Base-by-base conservation (phyloP, 768 basidiomycete genomes). In the Cubamyces sp. region DNA sequence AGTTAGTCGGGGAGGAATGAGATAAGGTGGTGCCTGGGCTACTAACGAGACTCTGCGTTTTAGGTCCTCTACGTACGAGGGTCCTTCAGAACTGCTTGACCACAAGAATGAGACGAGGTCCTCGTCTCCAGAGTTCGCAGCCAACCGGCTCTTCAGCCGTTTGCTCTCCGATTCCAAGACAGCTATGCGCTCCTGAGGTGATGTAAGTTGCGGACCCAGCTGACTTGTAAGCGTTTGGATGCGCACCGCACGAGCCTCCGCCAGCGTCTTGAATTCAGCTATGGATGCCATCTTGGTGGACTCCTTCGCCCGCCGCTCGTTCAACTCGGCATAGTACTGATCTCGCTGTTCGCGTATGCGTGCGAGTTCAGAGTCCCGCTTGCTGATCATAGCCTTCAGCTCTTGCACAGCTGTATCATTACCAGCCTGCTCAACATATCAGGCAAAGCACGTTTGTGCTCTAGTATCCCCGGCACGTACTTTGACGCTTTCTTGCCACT, bases 271-370 rank as follows among this genome's bases (percentile, higher is more conserved):
- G 53, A 86, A 80, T 71, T 95, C 88, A 54, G 87, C 81, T 9
- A 82, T 68, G 12, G 87, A 85, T 8, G 83, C 76, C 34, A 81
- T 66, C 71, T 86, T 90, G 51, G 83, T 76, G 50, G 70, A 68
- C 34, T 92, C 90, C 66, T 83, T 85, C 25, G 84, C 82, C 70
- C 83, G 87, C 58, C 87, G 83, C 69, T 95, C 93, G 37, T 78
- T 72, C 28, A 91, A 66, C 66, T 93, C 92, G 3, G 86, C 83
- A 8, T 73, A 70, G 47, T 79, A 79, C 64, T 89, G 87, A 65
- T 93, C 91, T 7, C 91, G 84, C 64, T 86, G 81, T 54, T 88
- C 88, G 21, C 91, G 85, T 19, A 93, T 78, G 34, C 91, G 84
- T 19, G 79, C 73, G 66, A 84, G 84, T 55, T 93, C 91, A 3